Evolutionary conservation across 805 yeast species (phyloP).

Genomic region (Phaffomyces antillensis): DNA sequence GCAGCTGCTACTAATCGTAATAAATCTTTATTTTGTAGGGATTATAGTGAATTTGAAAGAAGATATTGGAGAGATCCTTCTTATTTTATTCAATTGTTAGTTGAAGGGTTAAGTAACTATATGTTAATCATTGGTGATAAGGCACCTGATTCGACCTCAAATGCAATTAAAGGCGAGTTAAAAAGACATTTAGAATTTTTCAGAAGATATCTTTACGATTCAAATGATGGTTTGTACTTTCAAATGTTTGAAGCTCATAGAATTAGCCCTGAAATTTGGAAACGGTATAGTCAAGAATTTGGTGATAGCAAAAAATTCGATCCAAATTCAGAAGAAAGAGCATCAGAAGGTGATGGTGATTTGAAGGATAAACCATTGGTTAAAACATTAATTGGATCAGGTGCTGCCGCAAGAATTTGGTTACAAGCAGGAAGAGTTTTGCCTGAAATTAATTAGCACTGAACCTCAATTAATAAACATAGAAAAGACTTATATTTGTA

Average conservation of each 20-base stretch:
- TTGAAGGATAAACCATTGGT: conserved; percentile 30
- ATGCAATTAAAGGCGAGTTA: conserved; percentile 33
- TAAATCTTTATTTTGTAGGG: conserved; percentile 56
- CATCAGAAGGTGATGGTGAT: conserved; percentile 31
- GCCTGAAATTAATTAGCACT: conserved; percentile 23
- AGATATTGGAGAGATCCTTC: conserved; percentile 61
- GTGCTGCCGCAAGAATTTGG: conserved; percentile 62
- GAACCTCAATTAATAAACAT: too few species aligned
- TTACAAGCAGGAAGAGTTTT: conserved; percentile 58
- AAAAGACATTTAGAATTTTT: conserved; percentile 50
- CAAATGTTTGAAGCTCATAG: conserved; percentile 53
- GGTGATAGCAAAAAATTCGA: conserved; percentile 47
- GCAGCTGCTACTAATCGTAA: conserved; percentile 52
- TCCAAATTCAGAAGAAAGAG: conserved; percentile 46
- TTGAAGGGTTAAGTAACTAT: conserved; percentile 66
- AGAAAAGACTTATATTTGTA: too few species aligned
- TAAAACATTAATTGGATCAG: conserved; percentile 55
- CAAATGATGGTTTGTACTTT: conserved; percentile 50
- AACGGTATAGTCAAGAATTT: conserved; percentile 44
- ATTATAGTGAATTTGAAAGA: conserved; percentile 36
- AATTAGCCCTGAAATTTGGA: conserved; percentile 43
- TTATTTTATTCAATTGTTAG: conserved; percentile 54
- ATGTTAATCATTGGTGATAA: conserved; percentile 39
- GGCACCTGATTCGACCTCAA: conserved; percentile 27
- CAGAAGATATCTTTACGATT: conserved; percentile 49